Evolutionary conservation across 2,329 filamentous ascomycete genomes (phyloP).

Genomic region (Paecilomyces fulvus): DNA sequence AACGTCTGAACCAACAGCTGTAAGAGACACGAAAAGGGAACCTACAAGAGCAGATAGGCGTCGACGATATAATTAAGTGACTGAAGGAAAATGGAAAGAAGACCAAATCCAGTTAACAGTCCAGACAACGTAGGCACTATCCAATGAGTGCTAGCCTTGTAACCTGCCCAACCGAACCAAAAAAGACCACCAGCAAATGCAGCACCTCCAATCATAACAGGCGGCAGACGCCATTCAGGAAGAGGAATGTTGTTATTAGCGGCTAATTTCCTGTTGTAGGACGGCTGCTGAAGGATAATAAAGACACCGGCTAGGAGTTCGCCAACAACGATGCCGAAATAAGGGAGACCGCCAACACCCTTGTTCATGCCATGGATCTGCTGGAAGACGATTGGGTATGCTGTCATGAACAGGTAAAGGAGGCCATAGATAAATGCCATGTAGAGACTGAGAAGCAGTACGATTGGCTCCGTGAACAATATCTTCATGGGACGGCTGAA

Average conservation of each 20-base stretch:
- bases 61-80: slow-evolving; percentile 39
- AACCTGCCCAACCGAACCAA: slow-evolving; percentile 36
- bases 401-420: slow-evolving; percentile 32
- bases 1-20: neutral
- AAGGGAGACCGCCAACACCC: slow-evolving; percentile 36
- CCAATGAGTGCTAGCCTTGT: slow-evolving; percentile 28
- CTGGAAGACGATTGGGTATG: slow-evolving; percentile 39
- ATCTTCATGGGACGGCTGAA: slow-evolving; percentile 40
- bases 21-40: neutral
- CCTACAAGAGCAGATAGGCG: slow-evolving; percentile 22
- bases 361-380: slow-evolving; percentile 29
- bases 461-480: slow-evolving; percentile 37
- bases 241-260: slow-evolving; percentile 24
- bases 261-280: slow-evolving; percentile 28
- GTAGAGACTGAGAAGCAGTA: slow-evolving; percentile 34
- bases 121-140: slow-evolving; percentile 33
- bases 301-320: slow-evolving; percentile 18
- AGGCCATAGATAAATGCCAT: slow-evolving; percentile 28
- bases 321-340: slow-evolving; percentile 23
- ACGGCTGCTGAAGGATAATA: slow-evolving; percentile 33
- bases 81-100: slow-evolving; percentile 41
- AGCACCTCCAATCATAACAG: slow-evolving; percentile 39
- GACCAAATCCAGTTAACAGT: slow-evolving; percentile 39
- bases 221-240: slow-evolving; percentile 38
- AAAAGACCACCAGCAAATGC: slow-evolving; percentile 38